A percentile compares a stretch with the other conserved stretches of the same genome.
Conservation (phyloP, 2,329 filamentous ascomycete genomes). For the Nemania serpens region DNA sequence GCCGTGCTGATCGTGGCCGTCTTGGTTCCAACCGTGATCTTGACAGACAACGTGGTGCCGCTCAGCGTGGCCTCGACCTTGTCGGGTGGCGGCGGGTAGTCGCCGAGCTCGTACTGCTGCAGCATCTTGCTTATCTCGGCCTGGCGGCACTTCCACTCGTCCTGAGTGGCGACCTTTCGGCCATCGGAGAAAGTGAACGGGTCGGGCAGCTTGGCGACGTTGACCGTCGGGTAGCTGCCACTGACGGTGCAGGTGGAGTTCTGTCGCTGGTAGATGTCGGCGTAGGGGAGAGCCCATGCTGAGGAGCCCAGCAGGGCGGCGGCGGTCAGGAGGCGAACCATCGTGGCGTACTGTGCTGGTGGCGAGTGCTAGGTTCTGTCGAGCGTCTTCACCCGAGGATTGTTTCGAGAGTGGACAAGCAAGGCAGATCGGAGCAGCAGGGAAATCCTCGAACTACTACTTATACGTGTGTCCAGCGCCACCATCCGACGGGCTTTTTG, state of each 20-base stretch:
- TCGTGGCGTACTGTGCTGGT: conserved; percentile 25
- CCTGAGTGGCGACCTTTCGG: conserved; percentile 49
- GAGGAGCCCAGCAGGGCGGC: conserved; percentile 43
- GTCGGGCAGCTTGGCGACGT: conserved; percentile 49
- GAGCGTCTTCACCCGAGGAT: conserved; percentile 3
- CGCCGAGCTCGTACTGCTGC: conserved; percentile 57
- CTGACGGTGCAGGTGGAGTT: conserved; percentile 44
- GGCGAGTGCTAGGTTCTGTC: not conserved
- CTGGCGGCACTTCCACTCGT: conserved; percentile 53
- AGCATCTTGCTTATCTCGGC: conserved; percentile 54
- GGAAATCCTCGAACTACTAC: conserved; percentile 6
- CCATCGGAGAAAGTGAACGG: conserved; percentile 54
- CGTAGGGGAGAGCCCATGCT: conserved; percentile 37
- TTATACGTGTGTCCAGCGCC: conserved; percentile 22
- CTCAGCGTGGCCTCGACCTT: conserved; percentile 51
- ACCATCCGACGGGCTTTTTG: conserved; percentile 15
- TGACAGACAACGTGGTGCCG: conserved; percentile 50
- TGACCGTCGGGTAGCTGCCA: conserved; percentile 44
- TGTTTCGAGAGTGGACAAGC: conserved; percentile 6
- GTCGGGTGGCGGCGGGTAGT: conserved; percentile 52
- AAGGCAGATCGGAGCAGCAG: conserved; percentile 9
- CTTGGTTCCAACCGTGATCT: conserved; percentile 50
- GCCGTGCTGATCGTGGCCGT: conserved; percentile 51
- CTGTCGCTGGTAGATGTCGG: conserved; percentile 45
- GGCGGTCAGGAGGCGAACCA: conserved; percentile 36